Evolutionary conservation across 495 filamentous ascomycete genomes (phyloP).

Genomic region (Neurospora pannonica): DNA sequence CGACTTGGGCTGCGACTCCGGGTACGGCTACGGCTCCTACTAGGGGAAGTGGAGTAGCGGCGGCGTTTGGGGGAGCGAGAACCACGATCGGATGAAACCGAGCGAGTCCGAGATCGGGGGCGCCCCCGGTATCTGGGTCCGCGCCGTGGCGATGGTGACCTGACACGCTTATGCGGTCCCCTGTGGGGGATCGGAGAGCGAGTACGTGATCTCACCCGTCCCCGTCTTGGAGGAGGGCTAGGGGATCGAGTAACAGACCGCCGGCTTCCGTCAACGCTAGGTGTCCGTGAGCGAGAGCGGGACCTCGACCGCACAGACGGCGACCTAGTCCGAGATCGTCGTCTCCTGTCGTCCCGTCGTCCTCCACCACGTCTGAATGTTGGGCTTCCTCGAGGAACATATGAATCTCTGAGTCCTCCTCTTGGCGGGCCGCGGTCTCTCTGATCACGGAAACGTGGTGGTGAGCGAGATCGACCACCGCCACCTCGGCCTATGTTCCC

Average conservation of each 20-base stretch:
- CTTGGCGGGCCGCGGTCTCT: constrained; percentile 15
- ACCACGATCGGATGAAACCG: constrained; percentile 22
- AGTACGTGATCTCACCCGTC: constrained; percentile 10
- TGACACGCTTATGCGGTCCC: constrained; percentile 30
- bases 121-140: constrained; percentile 14
- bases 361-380: constrained; percentile 16
- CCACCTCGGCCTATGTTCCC: constrained; percentile 18
- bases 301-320: constrained; percentile 14
- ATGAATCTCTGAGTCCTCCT: constrained; percentile 17
- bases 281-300: constrained; percentile 24
- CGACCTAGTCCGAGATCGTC: constrained; percentile 25
- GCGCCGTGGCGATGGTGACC: constrained; percentile 30
- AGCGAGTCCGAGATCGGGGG: constrained; percentile 5
- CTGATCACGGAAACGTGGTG: constrained; percentile 37
- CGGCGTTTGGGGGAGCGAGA: constrained; percentile 23
- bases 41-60: constrained; percentile 21
- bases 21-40: constrained; percentile 36
- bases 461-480: constrained; percentile 51
- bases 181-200: constrained; percentile 31
- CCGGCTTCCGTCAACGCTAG: constrained; percentile 19
- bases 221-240: constrained; percentile 27
- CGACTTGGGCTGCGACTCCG: constrained; percentile 20
- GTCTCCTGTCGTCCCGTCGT: constrained; percentile 19
- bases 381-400: constrained; percentile 20
- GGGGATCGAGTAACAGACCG: constrained; percentile 26